Evolutionary conservation across 2,329 filamentous ascomycete genomes (phyloP), one percentile per base, ranked within the genome.

Genomic region (Colletotrichum australisinense): DNA sequence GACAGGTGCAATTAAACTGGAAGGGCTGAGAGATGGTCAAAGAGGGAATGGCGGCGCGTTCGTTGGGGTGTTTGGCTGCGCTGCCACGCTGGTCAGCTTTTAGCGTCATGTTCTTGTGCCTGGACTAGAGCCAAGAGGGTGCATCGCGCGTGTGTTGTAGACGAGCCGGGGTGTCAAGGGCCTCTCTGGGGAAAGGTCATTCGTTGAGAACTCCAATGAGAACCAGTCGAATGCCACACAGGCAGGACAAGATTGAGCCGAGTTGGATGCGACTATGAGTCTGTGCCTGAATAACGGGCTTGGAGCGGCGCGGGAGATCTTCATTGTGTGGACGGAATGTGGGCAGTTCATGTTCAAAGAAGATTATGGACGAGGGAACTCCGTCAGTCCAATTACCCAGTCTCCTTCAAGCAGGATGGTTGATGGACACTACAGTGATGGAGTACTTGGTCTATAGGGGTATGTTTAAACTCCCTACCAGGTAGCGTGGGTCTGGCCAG

Each of bases 61-160:
- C 26, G 22, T 53, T 42, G 32, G 32, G 32, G 32, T 35, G 32
- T 35, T 35, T 35, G 9, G 22, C 30, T 14, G 32, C 32, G 22
- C 52, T 56, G 53, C 14, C 22, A 24, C 24, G 53, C 32, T 65
- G 46, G 49, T 56, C 63, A 42, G 52, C 52, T 30, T 65, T 56
- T 65, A 56, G 63, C 49, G 63, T 30, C 52, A 30, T 46, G 63
- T 42, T 26, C 63, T 32, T 56, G 63, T 16, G 63, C 32, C 32
- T 63, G 60, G 46, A 53, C 46, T 30, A 26, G 22, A 16, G 14
- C 59, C 24, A 38, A 55, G 62, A 16, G 28, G 49, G 46, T 22
- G 42, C 60, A 26, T 53, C 42, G 55, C 28, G 28, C 19, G 5
- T 57, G 9, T 56, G 53, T 24, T 56, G 53, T 24, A 12, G 26